A percentile compares a stretch with the other conserved stretches of the same genome.
Conservation (phyloP, 306 rosid genomes). For the Castanopsis chinensis region DNA sequence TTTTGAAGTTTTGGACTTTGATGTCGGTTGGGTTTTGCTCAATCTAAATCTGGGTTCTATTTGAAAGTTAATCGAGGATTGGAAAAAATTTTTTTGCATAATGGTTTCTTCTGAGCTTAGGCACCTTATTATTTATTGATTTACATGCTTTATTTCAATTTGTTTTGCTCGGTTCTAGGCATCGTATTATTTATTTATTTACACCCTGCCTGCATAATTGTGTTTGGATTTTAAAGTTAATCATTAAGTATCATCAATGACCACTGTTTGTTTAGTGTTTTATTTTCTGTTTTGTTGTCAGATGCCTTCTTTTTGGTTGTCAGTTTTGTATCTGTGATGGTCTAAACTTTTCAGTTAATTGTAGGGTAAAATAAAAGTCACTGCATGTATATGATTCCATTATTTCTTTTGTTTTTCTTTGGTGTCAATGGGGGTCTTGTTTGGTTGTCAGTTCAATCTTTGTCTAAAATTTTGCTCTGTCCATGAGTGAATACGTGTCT, state of each 20-base stretch:
- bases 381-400: background rate
- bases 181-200: no score
- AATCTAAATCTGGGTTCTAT: background rate
- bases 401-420: background rate
- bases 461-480: no score
- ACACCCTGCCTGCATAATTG: no score
- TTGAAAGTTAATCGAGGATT: no score
- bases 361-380: slow-evolving; percentile 2
- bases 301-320: background rate
- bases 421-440: background rate
- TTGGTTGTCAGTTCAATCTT: background rate
- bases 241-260: background rate
- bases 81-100: no score
- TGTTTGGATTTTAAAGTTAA: background rate
- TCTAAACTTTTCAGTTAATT: background rate
- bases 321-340: slow-evolving; percentile 12
- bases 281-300: background rate
- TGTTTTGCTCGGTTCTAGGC: no score
- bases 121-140: no score
- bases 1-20: background rate
- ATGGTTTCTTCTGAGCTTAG: no score
- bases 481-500: background rate
- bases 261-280: background rate
- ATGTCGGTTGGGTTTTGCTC: background rate
- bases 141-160: no score